Base-by-base conservation (phyloP, 1,139 yeast genomes). In the Blastobotrys capitulatus region DNA sequence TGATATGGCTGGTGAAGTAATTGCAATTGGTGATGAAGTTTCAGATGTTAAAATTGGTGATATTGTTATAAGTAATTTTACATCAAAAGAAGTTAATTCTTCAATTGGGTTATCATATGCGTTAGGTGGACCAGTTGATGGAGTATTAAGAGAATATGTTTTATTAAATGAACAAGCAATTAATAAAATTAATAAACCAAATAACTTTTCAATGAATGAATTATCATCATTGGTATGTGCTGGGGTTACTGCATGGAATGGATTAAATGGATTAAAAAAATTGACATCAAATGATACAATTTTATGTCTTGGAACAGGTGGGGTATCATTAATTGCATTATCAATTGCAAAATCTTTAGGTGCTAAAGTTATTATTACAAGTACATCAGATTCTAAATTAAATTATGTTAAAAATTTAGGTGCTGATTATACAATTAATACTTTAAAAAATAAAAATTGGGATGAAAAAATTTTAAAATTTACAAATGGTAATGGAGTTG, bases 201-300 rank as follows among this genome's bases (percentile, higher is more conserved):
- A 15, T 7, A n/a, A 16, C 4, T 5, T 42, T 50, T 20, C 51
- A 8, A 53, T 53, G 54, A 49, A 47, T 29, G 47, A 52, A 29
- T 38, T 45, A 27, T 49, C 57, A 6, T 41, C 52, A n/a, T 37
- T 54, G 32, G 48, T 46, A 1, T 54, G 57, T 39, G 49, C 57
- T 12, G 57, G 54, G 5, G 53, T 54, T 18, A 54, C 57, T 18
- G 42, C 52, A n/a, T 54, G 57, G 57, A 54, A 54, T 37, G 54
- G 50, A 12, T 50, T 54, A 5, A 53, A 48, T 40, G 57, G 57
- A 9, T 32, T 44, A 26, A 22, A 29, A 31, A 46, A 48, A 6
- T 47, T 53, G 26, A 27, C 42, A 16, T 50, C 56, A 19, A 56
- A 56, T 9, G 55, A 54, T 34, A 39, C 48, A 16, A 56, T 54